phyloP scores from a whole-genome alignment of 2,329 filamentous ascomycete genomes.

The Pyrenophora tritici-repentis region DNA sequence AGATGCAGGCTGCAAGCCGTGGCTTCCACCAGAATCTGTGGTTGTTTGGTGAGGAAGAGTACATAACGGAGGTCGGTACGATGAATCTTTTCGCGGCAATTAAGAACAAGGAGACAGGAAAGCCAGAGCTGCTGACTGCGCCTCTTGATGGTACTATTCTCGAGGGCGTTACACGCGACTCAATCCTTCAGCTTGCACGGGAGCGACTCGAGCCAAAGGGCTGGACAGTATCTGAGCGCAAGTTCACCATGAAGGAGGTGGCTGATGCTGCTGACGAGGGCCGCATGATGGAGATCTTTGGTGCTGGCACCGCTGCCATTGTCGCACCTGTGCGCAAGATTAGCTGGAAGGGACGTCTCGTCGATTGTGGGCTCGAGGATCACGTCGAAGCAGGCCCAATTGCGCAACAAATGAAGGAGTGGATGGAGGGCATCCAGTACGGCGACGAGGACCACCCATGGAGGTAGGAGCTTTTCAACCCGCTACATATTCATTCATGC shows the following conservation, averaged over 20 bases:
- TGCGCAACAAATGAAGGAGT: conserved; percentile 85
- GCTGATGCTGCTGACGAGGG: conserved; percentile 82
- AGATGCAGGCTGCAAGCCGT: conserved; percentile 85
- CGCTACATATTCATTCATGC: background rate
- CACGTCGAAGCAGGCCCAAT: conserved; percentile 86
- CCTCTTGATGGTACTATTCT: conserved; percentile 96
- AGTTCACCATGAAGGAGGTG: conserved; percentile 88
- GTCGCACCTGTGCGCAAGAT: conserved; percentile 90
- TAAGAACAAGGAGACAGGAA: conserved; percentile 81
- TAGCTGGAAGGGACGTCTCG: conserved; percentile 79
- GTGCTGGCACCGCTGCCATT: conserved; percentile 89
- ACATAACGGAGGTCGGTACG: conserved; percentile 94
- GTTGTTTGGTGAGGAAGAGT: conserved; percentile 95
- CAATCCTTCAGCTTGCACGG: conserved; percentile 80
- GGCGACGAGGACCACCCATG: conserved; percentile 84
- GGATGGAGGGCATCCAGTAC: conserved; percentile 96
- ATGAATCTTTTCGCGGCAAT: conserved; percentile 97
- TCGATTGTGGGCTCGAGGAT: conserved; percentile 81
- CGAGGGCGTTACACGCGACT: conserved; percentile 92
- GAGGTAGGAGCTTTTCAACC: conserved; percentile 64
- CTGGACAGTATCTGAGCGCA: conserved; percentile 86
- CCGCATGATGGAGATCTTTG: conserved; percentile 89
- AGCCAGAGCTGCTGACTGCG: conserved; percentile 92
- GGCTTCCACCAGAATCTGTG: conserved; percentile 98
- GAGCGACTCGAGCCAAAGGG: conserved; percentile 83